Evolutionary conservation across 2,329 filamentous ascomycete genomes (phyloP), one percentile per base, ranked within the genome.

Genomic region (Penicillium sp.): DNA sequence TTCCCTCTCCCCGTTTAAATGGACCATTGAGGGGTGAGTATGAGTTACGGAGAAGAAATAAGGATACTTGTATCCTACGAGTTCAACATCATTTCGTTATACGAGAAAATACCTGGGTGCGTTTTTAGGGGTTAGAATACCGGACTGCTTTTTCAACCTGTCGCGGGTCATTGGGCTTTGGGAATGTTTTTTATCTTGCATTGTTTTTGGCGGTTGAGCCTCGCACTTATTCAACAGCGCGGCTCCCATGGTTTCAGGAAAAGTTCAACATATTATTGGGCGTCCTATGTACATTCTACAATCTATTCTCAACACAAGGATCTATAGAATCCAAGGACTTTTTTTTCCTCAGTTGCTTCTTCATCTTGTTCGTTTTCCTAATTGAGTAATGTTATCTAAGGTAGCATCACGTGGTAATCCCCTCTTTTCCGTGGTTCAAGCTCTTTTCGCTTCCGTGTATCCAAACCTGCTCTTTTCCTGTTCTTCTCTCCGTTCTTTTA

Each of bases 1-100:
- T 99, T 96, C 87, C 93, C 93, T 67, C 87, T 99, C 55, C 93
- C 93, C 54, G 65, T 73, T 51, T 73, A 73, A 70, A 59, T 46
- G 41, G 19, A 42, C 48, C 28, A 35, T n/a, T 37, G 28, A 29
- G 40, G 43, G 29, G 9, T 18, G 31, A 41, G 35, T 38, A 39
- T 41, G 37, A 28, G 42, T 39, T 33, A 44, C 33, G 41, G 27
- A 39, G 18, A 31, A 39, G 41, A 37, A 58, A 53, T 53, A 52
- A 48, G 55, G 58, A 52, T 53, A 28, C 37, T 35, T 46, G 35
- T 19, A 54, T 59, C 57, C 56, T 52, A 46, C 57, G 61, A 65
- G 60, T 69, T 69, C 66, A 68, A 69, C 66, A 69, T 68, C 59
- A 68, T 66, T 64, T 60, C 54, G 59, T 58, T 55, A 53, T 57